Evolutionary conservation across 2,329 filamentous ascomycete genomes (phyloP).

Genomic region (Clarireedia sp.): DNA sequence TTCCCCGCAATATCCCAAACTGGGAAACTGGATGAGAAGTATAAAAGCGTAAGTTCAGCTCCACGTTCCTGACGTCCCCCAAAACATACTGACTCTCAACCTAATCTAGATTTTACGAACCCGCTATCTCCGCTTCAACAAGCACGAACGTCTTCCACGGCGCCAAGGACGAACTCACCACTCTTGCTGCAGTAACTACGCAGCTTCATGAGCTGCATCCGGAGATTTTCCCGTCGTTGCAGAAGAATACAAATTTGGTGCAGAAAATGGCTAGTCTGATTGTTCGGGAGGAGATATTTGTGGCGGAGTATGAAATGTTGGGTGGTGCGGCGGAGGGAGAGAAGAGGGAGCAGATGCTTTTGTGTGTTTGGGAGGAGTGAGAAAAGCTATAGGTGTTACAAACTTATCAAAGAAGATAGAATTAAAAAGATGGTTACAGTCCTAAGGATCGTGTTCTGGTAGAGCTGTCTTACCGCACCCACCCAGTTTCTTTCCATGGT

Average conservation of each 20-base stretch:
- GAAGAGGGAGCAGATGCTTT: conserved; percentile 1
- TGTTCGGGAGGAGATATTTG: conserved; percentile 15
- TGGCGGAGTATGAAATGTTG: conserved; percentile 7
- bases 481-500: too few relatives aligned
- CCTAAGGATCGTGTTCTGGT: too few relatives aligned
- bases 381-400: too few relatives aligned
- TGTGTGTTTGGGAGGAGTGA: conserved; percentile 3
- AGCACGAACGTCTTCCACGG: conserved; percentile 2
- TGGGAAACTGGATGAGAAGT: not conserved
- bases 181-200: not conserved
- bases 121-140: not conserved
- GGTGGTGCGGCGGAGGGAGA: not conserved
- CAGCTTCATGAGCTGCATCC: not conserved
- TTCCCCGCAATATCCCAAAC: not conserved
- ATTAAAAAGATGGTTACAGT: too few relatives aligned
- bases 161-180: not conserved
- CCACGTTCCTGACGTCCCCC: not conserved
- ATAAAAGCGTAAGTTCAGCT: not conserved
- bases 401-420: too few relatives aligned
- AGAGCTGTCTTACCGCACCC: too few relatives aligned
- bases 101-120: not conserved
- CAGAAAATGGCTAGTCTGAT: conserved; percentile 20
- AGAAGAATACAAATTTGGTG: not conserved
- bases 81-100: not conserved
- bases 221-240: not conserved